phyloP scores from a whole-genome alignment of 2,329 filamentous ascomycete genomes.

The Penicillium sp. region DNA sequence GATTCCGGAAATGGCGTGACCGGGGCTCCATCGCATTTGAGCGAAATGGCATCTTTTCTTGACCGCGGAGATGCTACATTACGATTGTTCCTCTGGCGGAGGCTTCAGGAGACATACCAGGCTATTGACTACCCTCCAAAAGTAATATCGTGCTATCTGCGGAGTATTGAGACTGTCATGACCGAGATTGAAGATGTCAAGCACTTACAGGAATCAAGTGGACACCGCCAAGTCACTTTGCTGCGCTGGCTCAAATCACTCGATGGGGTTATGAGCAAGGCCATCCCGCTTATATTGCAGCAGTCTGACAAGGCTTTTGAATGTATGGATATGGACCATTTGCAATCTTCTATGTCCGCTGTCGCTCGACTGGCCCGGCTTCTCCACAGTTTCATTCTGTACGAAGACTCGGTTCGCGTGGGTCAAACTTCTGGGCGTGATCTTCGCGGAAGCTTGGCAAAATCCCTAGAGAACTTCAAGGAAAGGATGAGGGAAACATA shows the following conservation, averaged over 20 bases:
- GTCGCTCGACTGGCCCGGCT: constrained; percentile 71
- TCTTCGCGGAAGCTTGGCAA: constrained; percentile 49
- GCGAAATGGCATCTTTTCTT: constrained; percentile 83
- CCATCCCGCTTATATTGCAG: constrained; percentile 68
- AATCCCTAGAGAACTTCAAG: constrained; percentile 52
- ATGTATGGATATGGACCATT: constrained; percentile 76
- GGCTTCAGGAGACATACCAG: constrained; percentile 84
- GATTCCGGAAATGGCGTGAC: constrained; percentile 33
- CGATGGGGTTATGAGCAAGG: constrained; percentile 71
- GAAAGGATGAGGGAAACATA: constrained; percentile 82
- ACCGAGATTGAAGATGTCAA: constrained; percentile 64
- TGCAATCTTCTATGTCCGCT: constrained; percentile 70
- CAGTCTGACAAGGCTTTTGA: constrained; percentile 69
- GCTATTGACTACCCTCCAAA: constrained; percentile 84
- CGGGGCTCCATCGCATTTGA: constrained; percentile 54
- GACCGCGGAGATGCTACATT: constrained; percentile 77
- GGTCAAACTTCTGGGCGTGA: constrained; percentile 66
- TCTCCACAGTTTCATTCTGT: constrained; percentile 75
- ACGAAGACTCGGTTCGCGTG: constrained; percentile 81
- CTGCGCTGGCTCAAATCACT: constrained; percentile 76
- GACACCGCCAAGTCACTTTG: constrained; percentile 68
- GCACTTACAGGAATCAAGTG: constrained; percentile 55
- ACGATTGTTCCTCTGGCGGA: constrained; percentile 83
- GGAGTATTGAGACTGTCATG: constrained; percentile 80
- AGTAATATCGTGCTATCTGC: constrained; percentile 80